Evolutionary conservation across 2,329 filamentous ascomycete genomes (phyloP).

Genomic region (Alternaria arbusti): DNA sequence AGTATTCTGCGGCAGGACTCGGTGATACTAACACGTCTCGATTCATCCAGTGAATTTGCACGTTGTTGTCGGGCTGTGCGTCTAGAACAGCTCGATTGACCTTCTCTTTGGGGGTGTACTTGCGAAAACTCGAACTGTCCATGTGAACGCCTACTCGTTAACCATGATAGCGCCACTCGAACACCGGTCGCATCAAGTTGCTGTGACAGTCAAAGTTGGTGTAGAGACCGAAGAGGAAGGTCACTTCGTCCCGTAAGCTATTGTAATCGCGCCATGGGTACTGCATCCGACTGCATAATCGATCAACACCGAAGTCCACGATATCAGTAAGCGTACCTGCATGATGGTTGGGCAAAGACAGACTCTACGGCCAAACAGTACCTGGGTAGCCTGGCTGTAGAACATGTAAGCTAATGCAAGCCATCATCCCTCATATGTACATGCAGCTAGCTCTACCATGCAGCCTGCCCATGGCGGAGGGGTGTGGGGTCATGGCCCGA

Average conservation of each 20-base stretch:
- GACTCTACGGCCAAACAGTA: neutral
- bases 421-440: neutral
- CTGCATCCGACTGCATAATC: neutral
- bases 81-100: neutral
- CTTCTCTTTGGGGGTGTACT: neutral
- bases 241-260: neutral
- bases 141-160: neutral
- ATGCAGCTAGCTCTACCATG: constrained; percentile 5
- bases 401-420: constrained; percentile 3
- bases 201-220: neutral
- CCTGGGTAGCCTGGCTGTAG: neutral
- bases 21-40: neutral
- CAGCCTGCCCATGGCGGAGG: constrained; percentile 3
- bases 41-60: no score
- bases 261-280: neutral
- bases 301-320: neutral
- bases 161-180: neutral
- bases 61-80: neutral
- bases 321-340: constrained; percentile 1
- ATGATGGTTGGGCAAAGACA: neutral
- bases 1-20: neutral
- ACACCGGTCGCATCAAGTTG: neutral
- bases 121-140: neutral
- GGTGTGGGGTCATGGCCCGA: neutral
- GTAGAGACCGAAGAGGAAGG: constrained; percentile 3